Base-by-base conservation (phyloP, 805 yeast species). In the Schwanniomyces pseudopolymorphus region DNA sequence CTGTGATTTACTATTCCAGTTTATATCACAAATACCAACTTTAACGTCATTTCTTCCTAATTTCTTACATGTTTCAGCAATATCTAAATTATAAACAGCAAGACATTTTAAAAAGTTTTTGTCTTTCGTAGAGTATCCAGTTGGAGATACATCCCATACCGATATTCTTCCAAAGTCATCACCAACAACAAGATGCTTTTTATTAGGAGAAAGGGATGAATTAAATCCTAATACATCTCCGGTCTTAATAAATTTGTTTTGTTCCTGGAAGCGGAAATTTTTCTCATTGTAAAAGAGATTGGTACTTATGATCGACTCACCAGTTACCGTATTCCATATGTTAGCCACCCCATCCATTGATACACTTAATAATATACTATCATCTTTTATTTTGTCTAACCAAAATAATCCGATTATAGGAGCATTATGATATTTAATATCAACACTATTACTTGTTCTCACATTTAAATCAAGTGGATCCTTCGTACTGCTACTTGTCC, bases 281-380 rank as follows among this genome's bases (percentile, higher is more conserved):
- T 54, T 55, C 14, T 56, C 48, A 43, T 58, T 58, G 40, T 57
- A 53, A 53, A 66, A 66, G 10, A 69, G 43, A 36, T 69, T 57
- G 10, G 69, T 59, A 33, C 69, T 56, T 47, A 64, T 62, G 21
- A 78, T 33, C 5, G 66, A 55, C 17, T 64, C 68, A 14, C 78
- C 80, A n/a, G 59, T 59, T 25, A 61, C 61, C 2, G 79, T 72
- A 52, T 85, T 79, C 95, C 96, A 88, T 0, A 87, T 52, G 48
- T 85, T 75, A 1, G 85, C 67, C 0, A 84, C 70, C 0, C 94
- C 89, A 54, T 90, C 95, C 63, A 87, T 67, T 1, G 94, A 83
- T 2, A 83, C 73, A 39, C 83, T 77, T 31, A 85, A 56, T 5
- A 67, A 50, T 6, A 52, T 33, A 22, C 56, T 35, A 56, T 56